Conservation (phyloP, 1,139 yeast species). For the Suhomyces atakaporum region DNA sequence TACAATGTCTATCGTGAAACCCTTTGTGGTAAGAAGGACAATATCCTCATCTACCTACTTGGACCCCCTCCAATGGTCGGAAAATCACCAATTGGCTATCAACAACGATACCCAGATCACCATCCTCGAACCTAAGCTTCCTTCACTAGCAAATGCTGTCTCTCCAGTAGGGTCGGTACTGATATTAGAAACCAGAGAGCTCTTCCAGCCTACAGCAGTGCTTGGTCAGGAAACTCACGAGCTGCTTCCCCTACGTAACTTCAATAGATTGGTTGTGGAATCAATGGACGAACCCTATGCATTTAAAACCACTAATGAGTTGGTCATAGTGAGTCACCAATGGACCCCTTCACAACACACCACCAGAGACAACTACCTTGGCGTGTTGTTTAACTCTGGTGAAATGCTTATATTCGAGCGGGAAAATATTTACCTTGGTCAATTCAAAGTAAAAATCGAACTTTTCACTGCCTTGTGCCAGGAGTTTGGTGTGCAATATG, state of each 20-base stretch:
- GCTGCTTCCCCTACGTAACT: slow-evolving; percentile 32
- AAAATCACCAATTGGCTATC: slow-evolving; percentile 40
- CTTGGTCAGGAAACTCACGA: slow-evolving; percentile 33
- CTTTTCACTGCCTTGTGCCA: slow-evolving; percentile 30
- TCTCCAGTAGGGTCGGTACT: slow-evolving; percentile 14
- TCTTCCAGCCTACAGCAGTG: slow-evolving; percentile 31
- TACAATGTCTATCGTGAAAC: slow-evolving; percentile 4
- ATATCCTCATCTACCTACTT: slow-evolving; percentile 23
- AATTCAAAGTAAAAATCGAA: slow-evolving; percentile 28
- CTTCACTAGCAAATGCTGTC: slow-evolving; percentile 35
- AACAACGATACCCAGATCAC: slow-evolving; percentile 38
- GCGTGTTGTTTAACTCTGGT: slow-evolving; percentile 41
- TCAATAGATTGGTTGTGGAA: slow-evolving; percentile 28
- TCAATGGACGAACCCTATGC: slow-evolving; percentile 33
- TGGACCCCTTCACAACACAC: slow-evolving; percentile 34
- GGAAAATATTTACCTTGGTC: slow-evolving; percentile 23
- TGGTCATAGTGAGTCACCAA: slow-evolving; percentile 36
- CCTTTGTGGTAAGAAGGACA: slow-evolving; percentile 24
- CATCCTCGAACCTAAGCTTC: slow-evolving; percentile 43
- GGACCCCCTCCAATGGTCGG: slow-evolving; percentile 42
- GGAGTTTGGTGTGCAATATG: slow-evolving; percentile 21
- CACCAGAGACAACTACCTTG: slow-evolving; percentile 34
- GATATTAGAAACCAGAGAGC: slow-evolving; percentile 30
- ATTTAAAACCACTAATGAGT: slow-evolving; percentile 35
- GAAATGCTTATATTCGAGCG: slow-evolving; percentile 39